phyloP scores from a whole-genome alignment of 2,329 filamentous ascomycete species.

The Xylaria multiplex region DNA sequence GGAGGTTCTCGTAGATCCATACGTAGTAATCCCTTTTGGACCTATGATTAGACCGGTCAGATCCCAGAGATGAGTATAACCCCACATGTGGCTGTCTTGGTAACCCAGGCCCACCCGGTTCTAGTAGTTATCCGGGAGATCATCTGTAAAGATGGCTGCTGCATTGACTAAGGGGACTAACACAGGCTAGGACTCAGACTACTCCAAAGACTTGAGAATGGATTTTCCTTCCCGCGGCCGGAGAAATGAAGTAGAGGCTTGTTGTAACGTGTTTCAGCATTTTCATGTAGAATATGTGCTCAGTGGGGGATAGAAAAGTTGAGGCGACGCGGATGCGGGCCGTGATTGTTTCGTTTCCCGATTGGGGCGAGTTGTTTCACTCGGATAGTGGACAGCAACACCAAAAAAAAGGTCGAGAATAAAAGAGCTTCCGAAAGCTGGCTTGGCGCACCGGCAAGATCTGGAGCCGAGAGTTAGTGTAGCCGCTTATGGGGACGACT shows the following conservation, averaged over 20 bases:
- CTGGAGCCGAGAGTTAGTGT: slow-evolving; percentile 37
- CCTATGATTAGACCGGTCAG: not conserved
- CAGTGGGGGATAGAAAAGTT: not conserved
- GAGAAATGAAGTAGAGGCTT: not conserved
- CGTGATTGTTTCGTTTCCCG: not conserved
- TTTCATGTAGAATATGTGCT: not conserved
- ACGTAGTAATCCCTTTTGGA: not conserved
- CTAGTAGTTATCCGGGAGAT: not conserved
- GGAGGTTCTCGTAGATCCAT: slow-evolving; percentile 1
- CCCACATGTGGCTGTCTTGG: slow-evolving; percentile 12
- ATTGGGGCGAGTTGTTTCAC: slow-evolving; percentile 16
- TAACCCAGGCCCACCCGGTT: slow-evolving; percentile 4
- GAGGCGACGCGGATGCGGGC: not conserved
- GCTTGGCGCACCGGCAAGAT: slow-evolving; percentile 38
- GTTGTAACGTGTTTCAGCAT: not conserved
- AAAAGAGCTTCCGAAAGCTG: not conserved
- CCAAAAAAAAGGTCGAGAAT: slow-evolving; percentile 1
- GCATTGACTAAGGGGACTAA: not conserved
- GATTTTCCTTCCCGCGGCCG: not conserved
- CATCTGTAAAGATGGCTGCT: not conserved
- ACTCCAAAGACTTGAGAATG: slow-evolving; percentile 3
- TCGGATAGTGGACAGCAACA: slow-evolving; percentile 18
- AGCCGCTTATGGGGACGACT: slow-evolving; percentile 28
- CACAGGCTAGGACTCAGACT: not conserved
- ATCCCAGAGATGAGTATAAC: not conserved